Evolutionary conservation across 352 stramenopile species (phyloP), one percentile per base, ranked within the genome.

Genomic region (Globisporangium paddicum): DNA sequence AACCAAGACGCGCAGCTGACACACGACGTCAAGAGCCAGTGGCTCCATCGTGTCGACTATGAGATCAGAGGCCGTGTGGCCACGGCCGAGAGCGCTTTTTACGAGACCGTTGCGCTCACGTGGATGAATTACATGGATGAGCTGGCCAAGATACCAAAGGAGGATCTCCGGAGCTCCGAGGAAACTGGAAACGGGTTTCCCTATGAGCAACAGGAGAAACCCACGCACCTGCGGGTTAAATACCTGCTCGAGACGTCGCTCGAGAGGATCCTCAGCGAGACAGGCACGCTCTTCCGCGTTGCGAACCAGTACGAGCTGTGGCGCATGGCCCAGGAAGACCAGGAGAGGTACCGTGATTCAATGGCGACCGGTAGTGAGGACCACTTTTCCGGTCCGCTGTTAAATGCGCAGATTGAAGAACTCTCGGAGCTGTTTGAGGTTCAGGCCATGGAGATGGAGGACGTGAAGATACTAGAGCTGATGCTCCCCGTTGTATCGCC

Each of bases 271-370:
- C 47, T 87, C 30, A 78, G 63, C 41, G 76, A 86, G 41, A 64
- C 51, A 5, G 60, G 71, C 28, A 86, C 81, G 9, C 65, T 86
- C 60, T 89, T 90, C 30, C 67, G 75, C 10, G 58, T 56, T 5
- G 56, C 75, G 1, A 42, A 80, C 42, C 72, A 86, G 48, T 90
- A 71, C 47, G 78, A 90, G 47, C 40, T 73, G 21, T 90, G 81
- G 78, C 63, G 76, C 16, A 90, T 90, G 81, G 74, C 85, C 49
- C 78, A 86, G 64, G 78, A 90, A 54, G 80, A 90, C 58, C 66
- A 68, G 4, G 35, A 54, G 5, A 58, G 72, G 46, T 62, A 86
- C 37, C 73, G 68, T 5, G 26, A 18, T 26, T 18, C 6, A 18
- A 16, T 44, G 16, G 0, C 53, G 75, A 49, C 56, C 58, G 37